phyloP scores from a whole-genome alignment of 306 rosid genomes.

The Crotalaria pallida region DNA sequence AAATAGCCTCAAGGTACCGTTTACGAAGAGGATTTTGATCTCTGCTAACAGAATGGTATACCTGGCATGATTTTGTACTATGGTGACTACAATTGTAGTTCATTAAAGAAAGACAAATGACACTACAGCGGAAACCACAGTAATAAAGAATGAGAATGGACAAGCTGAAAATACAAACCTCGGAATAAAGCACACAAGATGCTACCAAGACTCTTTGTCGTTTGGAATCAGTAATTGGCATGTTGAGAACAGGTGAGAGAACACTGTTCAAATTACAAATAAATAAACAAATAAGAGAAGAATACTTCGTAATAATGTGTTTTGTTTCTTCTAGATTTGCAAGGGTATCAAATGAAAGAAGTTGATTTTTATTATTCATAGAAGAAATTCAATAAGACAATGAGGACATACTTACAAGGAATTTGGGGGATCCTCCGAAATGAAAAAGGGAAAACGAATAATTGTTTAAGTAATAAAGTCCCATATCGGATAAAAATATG shows the following conservation, averaged over 20 bases:
- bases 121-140: neutral
- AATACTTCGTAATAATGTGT: neutral
- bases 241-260: slow-evolving; percentile 96
- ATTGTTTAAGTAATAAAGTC: too few species aligned
- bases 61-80: slow-evolving; percentile 47
- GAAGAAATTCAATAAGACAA: neutral
- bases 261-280: slow-evolving; percentile 57
- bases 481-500: too few species aligned
- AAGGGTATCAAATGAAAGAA: neutral
- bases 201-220: slow-evolving; percentile 99
- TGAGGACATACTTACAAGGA: neutral
- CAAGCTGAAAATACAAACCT: slow-evolving; percentile 56
- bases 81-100: slow-evolving; percentile 14
- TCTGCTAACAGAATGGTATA: slow-evolving; percentile 80
- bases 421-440: neutral
- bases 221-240: slow-evolving; percentile 96
- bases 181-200: slow-evolving; percentile 88
- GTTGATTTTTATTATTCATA: neutral
- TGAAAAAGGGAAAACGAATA: neutral
- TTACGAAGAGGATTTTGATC: slow-evolving; percentile 84
- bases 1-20: slow-evolving; percentile 85
- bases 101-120: slow-evolving; percentile 5
- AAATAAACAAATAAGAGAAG: slow-evolving; percentile 18
- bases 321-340: neutral
- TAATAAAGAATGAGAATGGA: slow-evolving; percentile 1